Conservation (phyloP, 1,284 basidiomycete species). For the Peniophora sp. region DNA sequence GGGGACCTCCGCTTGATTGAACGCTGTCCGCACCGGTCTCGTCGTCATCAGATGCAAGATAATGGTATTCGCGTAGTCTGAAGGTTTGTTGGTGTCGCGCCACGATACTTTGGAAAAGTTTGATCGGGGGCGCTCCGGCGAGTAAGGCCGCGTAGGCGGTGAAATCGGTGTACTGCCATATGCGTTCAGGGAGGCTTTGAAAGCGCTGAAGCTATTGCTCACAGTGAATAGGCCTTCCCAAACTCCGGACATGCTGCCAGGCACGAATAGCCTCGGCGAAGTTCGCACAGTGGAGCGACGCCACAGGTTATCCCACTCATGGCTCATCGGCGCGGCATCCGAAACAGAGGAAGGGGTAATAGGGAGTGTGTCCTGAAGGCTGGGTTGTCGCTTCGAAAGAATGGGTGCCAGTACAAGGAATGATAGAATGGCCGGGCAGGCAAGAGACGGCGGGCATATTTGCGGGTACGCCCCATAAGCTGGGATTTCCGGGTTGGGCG, state of each 20-base stretch:
- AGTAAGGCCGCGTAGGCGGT: constrained; percentile 56
- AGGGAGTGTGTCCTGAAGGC: constrained; percentile 28
- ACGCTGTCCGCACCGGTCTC: constrained; percentile 10
- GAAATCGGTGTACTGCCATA: constrained; percentile 63
- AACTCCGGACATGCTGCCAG: constrained; percentile 62
- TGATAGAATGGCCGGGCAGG: constrained; percentile 61
- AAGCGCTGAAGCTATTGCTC: constrained; percentile 15
- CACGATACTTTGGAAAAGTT: constrained; percentile 47
- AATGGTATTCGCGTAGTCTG: constrained; percentile 66
- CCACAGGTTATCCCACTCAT: constrained; percentile 43
- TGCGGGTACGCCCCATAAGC: constrained; percentile 35
- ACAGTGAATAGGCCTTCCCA: constrained; percentile 76
- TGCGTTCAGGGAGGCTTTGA: constrained; percentile 2
- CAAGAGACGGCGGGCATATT: constrained; percentile 48
- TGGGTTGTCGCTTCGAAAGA: constrained; percentile 20
- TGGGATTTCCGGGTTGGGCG: constrained; percentile 22
- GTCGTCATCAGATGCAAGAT: constrained; percentile 25
- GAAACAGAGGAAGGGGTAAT: constrained; percentile 24
- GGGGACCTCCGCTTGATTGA: constrained; percentile 9
- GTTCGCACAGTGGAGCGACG: constrained; percentile 19
- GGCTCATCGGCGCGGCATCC: constrained; percentile 9
- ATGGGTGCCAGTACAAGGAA: constrained; percentile 48
- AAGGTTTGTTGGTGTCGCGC: constrained; percentile 71
- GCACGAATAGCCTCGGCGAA: constrained; percentile 38
- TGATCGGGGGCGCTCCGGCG: constrained; percentile 48